These are phyloP conservation scores for Hordeum marinum DNA, from an alignment of 176 grass and related monocot genomes.

Conservation along the genomic window DNA sequence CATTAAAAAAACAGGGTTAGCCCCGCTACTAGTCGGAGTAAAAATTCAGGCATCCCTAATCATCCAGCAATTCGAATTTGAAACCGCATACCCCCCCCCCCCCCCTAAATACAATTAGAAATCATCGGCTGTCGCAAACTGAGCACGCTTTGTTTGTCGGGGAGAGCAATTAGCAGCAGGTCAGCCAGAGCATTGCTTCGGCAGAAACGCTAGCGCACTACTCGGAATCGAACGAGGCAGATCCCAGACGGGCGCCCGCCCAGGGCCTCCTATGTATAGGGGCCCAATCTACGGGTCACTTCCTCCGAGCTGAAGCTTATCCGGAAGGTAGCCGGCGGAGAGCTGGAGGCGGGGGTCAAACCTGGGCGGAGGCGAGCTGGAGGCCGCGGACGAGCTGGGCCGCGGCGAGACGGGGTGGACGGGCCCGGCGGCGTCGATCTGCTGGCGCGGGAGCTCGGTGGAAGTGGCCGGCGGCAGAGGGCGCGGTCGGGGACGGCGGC, in stretches of 20 bases:
- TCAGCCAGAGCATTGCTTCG: neutral
- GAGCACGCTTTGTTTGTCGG: neutral
- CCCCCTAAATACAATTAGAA: neutral
- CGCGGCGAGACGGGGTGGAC: neutral
- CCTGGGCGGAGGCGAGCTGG: neutral
- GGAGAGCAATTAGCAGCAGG: neutral
- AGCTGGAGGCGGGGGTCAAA: neutral
- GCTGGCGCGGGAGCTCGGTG: neutral
- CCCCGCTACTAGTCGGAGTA: too few species aligned
- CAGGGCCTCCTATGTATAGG: neutral
- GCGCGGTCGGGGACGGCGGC: too few species aligned
- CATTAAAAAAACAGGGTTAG: neutral
- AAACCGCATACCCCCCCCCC: too few species aligned
- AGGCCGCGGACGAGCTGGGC: neutral
- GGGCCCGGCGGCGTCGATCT: neutral
- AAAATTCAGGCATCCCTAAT: neutral
- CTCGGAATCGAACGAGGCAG: neutral
- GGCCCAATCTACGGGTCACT: neutral
- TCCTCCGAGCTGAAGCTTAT: neutral
- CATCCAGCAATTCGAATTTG: neutral
- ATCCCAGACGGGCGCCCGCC: neutral
- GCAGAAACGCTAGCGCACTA: neutral
- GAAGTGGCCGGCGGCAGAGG: neutral
- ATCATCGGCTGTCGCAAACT: neutral
- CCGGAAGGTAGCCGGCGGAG: neutral